A percentile compares a stretch with the other conserved stretches of the same genome.
phyloP scores from a whole-genome alignment of 352 stramenopile genomes.

The Elongisporangium anandrum region DNA sequence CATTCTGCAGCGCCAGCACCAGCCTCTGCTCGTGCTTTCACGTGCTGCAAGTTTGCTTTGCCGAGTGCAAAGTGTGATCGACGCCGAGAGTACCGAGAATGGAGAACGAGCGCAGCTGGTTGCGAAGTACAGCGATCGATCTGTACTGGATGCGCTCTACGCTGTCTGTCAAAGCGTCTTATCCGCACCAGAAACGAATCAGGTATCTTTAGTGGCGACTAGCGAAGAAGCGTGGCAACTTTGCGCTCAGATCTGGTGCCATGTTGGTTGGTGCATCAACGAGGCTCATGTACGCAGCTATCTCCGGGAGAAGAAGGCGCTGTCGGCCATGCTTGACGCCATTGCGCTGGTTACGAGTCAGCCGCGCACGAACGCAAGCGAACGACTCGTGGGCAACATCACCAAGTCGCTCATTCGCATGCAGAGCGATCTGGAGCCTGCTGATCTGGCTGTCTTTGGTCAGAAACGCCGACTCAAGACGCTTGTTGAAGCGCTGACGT shows the following conservation, averaged over 20 bases:
- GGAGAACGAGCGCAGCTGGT: neutral
- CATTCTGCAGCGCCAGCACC: neutral
- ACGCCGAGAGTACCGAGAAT: neutral
- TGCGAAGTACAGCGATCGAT: slow-evolving; percentile 10
- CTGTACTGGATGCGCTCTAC: slow-evolving; percentile 25
- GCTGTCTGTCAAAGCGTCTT: slow-evolving; percentile 21
- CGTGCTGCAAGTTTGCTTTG: slow-evolving; percentile 52
- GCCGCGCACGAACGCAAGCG: slow-evolving; percentile 22
- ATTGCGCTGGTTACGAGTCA: slow-evolving; percentile 28
- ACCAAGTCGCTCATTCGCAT: slow-evolving; percentile 64
- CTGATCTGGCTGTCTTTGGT: slow-evolving; percentile 16
- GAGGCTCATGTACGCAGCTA: slow-evolving; percentile 23
- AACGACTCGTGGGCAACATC: slow-evolving; percentile 60
- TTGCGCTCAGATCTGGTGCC: slow-evolving; percentile 64
- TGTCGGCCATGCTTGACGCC: slow-evolving; percentile 36
- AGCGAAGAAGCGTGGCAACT: slow-evolving; percentile 42
- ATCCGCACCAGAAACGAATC: neutral
- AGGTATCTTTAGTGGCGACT: neutral
- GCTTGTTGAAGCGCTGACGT: slow-evolving; percentile 40
- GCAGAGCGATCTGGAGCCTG: slow-evolving; percentile 14
- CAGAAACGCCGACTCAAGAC: slow-evolving; percentile 20
- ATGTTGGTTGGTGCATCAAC: slow-evolving; percentile 57
- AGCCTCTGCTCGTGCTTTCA: slow-evolving; percentile 30
- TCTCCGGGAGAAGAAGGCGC: slow-evolving; percentile 25
- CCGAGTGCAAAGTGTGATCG: slow-evolving; percentile 34